phyloP scores from a whole-genome alignment of 208 protist genomes.

The Endotrypanum monterogeii region DNA sequence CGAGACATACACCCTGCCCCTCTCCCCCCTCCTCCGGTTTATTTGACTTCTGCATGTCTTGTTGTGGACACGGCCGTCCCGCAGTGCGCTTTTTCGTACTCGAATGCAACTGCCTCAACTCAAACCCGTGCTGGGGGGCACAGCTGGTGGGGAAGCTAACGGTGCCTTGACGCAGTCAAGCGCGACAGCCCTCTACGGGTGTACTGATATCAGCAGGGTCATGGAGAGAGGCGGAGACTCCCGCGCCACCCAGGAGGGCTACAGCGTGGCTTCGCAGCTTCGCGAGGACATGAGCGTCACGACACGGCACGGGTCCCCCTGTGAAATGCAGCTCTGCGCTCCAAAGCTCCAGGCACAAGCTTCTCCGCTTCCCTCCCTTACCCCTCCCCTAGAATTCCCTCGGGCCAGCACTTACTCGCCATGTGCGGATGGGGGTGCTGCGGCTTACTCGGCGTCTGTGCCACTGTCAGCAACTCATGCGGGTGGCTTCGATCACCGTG shows the following conservation, averaged over 20 bases:
- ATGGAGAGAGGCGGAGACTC: not conserved
- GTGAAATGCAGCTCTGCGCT: not conserved
- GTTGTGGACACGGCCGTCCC: not conserved
- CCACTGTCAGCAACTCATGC: not conserved
- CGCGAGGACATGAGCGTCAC: not conserved
- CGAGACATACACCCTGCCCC: too few species aligned
- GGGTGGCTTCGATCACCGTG: not conserved
- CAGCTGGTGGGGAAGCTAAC: not conserved
- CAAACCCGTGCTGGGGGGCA: not conserved
- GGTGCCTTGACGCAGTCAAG: too few species aligned
- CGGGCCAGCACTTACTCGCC: not conserved
- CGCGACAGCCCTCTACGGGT: not conserved
- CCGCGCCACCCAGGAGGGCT: not conserved
- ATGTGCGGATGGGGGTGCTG: not conserved
- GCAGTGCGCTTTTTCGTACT: not conserved
- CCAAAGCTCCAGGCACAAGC: not conserved
- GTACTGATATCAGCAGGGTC: not conserved
- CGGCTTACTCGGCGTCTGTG: not conserved
- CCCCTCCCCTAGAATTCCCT: not conserved
- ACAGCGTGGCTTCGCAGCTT: not conserved
- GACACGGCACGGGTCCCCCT: not conserved
- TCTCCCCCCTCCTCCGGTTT: not conserved
- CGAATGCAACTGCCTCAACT: constrained; percentile 6
- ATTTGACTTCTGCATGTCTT: not conserved
- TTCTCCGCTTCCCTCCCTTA: not conserved